Evolutionary conservation across 768 basidiomycete genomes (phyloP).

Genomic region (Suillus sp.): DNA sequence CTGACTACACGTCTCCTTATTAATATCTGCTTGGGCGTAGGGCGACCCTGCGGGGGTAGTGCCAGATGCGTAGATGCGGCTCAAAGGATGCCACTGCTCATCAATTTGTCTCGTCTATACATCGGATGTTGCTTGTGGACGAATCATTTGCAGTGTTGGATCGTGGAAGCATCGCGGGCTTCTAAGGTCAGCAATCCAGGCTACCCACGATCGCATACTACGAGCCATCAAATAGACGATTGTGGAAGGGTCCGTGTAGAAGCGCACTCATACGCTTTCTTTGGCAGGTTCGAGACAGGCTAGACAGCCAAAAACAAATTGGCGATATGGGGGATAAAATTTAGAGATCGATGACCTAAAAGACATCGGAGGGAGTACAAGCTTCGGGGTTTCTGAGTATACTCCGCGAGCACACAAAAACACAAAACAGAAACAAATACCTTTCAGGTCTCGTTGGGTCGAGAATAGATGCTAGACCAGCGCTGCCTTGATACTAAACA

Average conservation of each 20-base stretch:
- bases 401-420: slow-evolving; percentile 7
- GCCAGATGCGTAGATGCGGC: background rate
- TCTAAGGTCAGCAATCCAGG: slow-evolving; percentile 1
- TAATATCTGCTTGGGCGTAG: slow-evolving; percentile 4
- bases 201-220: slow-evolving; percentile 2
- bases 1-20: background rate
- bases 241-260: background rate
- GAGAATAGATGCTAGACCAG: background rate
- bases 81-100: background rate
- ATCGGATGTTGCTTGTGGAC: background rate
- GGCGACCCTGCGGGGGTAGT: background rate
- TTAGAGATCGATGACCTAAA: slow-evolving; percentile 8
- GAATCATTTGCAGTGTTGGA: background rate
- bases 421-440: slow-evolving; percentile 13
- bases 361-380: background rate
- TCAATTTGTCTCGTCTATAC: background rate
- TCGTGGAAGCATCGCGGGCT: slow-evolving; percentile 8
- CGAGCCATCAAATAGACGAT: background rate
- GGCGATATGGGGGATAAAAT: slow-evolving; percentile 5
- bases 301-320: slow-evolving; percentile 10
- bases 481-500: slow-evolving; percentile 1
- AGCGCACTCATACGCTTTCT: background rate
- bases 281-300: background rate
- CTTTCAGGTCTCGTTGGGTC: background rate
- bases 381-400: slow-evolving; percentile 10